phyloP scores from a whole-genome alignment of 495 filamentous ascomycete species.

The Acidomyces sp. region DNA sequence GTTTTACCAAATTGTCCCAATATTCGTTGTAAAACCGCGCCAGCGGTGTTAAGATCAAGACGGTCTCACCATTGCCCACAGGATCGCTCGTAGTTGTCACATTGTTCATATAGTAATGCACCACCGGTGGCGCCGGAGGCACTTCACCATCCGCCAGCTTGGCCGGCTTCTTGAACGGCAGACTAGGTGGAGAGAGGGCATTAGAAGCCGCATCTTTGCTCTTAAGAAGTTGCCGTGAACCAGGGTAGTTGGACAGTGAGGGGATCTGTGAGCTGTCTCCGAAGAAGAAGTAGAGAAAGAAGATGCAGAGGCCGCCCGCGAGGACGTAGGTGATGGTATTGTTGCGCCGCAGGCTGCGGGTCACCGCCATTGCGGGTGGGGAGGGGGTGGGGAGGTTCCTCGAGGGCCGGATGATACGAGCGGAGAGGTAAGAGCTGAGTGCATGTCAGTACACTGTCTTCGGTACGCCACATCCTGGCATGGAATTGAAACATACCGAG shows the following conservation, averaged over 20 bases:
- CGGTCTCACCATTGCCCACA: slow-evolving; percentile 62
- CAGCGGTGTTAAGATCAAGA: slow-evolving; percentile 86
- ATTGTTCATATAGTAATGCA: slow-evolving; percentile 88
- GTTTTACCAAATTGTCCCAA: slow-evolving; percentile 82
- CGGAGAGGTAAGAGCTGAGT: no score
- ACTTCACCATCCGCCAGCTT: slow-evolving; percentile 36
- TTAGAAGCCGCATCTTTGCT: slow-evolving; percentile 51
- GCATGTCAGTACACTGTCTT: no score
- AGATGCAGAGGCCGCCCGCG: slow-evolving; percentile 45
- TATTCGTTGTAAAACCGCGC: slow-evolving; percentile 85
- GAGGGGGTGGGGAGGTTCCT: no score
- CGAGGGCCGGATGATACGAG: no score
- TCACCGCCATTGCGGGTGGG: slow-evolving; percentile 21
- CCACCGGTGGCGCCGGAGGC: slow-evolving; percentile 66
- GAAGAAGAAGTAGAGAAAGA: slow-evolving; percentile 54
- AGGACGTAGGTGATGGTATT: slow-evolving; percentile 55
- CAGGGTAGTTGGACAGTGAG: slow-evolving; percentile 2
- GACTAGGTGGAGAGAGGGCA: slow-evolving; percentile 67
- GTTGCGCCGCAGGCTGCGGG: slow-evolving; percentile 29
- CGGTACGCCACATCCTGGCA: no score
- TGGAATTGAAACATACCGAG: no score
- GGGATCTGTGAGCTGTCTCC: slow-evolving; percentile 29
- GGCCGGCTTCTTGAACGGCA: slow-evolving; percentile 59
- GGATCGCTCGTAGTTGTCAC: slow-evolving; percentile 68
- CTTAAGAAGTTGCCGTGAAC: slow-evolving; percentile 23